Percentiles rank a stretch among this genome's conserved stretches.
These are phyloP conservation scores for Lanmaoa pseudosensibilis DNA, from an alignment of 768 basidiomycete genomes.

Conservation along the genomic window DNA sequence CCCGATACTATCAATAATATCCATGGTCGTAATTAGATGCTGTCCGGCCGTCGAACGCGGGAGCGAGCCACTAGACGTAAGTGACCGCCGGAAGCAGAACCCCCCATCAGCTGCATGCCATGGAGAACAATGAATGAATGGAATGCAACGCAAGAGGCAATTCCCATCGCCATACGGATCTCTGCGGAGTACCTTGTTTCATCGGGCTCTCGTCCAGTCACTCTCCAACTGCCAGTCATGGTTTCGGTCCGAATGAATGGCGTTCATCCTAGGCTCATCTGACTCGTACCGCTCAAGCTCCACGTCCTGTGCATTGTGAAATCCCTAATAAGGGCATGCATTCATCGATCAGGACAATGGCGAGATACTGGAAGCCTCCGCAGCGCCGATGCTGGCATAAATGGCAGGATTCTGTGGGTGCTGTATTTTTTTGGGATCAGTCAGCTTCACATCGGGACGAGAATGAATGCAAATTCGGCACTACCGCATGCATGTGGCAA, in stretches of 20 bases:
- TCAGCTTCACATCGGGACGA: constrained; percentile 25
- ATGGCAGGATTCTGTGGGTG: constrained; percentile 26
- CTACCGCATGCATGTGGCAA: constrained; percentile 30
- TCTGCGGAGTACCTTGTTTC: constrained; percentile 17
- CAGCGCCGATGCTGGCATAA: constrained; percentile 22
- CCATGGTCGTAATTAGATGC: constrained; percentile 11
- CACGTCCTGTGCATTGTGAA: constrained; percentile 32
- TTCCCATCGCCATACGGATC: constrained; percentile 14
- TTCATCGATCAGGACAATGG: constrained; percentile 20
- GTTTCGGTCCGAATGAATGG: constrained; percentile 19
- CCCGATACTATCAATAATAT: constrained; percentile 25
- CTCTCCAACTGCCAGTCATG: constrained; percentile 9
- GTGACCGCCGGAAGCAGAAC: constrained; percentile 26
- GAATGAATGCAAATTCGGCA: constrained; percentile 35
- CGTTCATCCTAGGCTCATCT: constrained; percentile 16
- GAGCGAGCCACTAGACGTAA: constrained; percentile 36
- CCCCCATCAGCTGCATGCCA: constrained; percentile 25
- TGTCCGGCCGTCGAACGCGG: constrained; percentile 27
- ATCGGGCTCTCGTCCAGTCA: constrained; percentile 13
- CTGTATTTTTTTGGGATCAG: constrained; percentile 17
- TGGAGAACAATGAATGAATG: constrained; percentile 26
- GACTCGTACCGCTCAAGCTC: constrained; percentile 28
- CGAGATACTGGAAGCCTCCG: constrained; percentile 17
- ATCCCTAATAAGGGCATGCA: constrained; percentile 8
- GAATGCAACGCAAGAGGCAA: constrained; percentile 15